Evolutionary conservation across 306 rosid genomes (phyloP), one percentile per base, ranked within the genome.

Genomic region (Inga leiocalycina): DNA sequence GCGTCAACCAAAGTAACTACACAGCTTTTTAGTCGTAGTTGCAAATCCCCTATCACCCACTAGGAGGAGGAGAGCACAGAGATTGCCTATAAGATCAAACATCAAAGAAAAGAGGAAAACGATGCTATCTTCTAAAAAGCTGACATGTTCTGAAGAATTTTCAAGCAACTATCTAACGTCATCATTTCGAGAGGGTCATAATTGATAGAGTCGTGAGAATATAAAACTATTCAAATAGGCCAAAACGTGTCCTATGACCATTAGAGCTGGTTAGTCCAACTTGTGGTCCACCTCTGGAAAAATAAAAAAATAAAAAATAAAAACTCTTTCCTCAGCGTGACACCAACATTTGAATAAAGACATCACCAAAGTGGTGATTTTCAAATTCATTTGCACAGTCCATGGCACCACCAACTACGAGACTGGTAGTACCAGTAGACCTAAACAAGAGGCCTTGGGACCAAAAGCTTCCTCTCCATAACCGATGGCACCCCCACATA

Each of bases 401-500:
- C 81, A 95, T 95, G 98, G 97, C 93, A 35, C 98, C 95, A 62
- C 73, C 78, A 76, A 88, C 91, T 52, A 90, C 85, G 35, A 93
- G 76, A 83, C 46, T 88, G 45, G 93, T 87, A 49, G 87, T 92
- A 81, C 88, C 97, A 20, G 79, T 95, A 84, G 95, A 95, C 82
- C 75, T 93, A 37, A 90, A 86, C 73, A 88, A 84, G 72, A 89
- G 89, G 85, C 91, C 98, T 79, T 93, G 90, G 92, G 92, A 92
- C 65, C 98, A 93, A 83, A 85, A 84, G 19, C 79, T 83, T 35
- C 92, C 95, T 30, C 95, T 91, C 69, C 98, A 95, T 86, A 95
- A 95, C 89, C 89, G 95, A 70, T 95, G 97, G 98, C 97, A 95
- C 84, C 95, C 97, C 48, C 62, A 59, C 52, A 88, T 95, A 86